These are phyloP conservation scores for Penicillium brasilianum DNA, from an alignment of 2,329 filamentous ascomycete species.

Conservation along the genomic window DNA sequence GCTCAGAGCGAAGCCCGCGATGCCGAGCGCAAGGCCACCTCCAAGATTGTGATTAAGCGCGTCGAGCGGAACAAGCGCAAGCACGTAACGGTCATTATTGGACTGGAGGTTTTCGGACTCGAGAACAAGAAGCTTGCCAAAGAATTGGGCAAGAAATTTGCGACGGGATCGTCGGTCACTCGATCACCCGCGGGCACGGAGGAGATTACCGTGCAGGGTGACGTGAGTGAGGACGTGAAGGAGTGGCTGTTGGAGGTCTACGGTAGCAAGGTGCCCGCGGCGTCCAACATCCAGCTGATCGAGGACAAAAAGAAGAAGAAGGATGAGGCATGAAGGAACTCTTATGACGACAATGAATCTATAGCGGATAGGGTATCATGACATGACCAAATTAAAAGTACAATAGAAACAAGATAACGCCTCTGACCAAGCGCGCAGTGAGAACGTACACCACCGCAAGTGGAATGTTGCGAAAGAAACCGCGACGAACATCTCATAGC, in stretches of 20 bases:
- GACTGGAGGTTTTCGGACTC: slow-evolving; percentile 85
- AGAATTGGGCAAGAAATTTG: slow-evolving; percentile 98
- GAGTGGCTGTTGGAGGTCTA: slow-evolving; percentile 91
- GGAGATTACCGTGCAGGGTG: slow-evolving; percentile 97
- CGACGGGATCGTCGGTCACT: slow-evolving; percentile 89
- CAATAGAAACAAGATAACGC: slow-evolving; percentile 16
- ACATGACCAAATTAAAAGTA: slow-evolving; percentile 25
- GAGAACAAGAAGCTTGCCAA: slow-evolving; percentile 96
- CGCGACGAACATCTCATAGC: slow-evolving; percentile 26
- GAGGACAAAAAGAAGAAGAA: slow-evolving; percentile 96
- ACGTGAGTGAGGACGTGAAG: slow-evolving; percentile 91
- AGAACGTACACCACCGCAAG: too few species aligned
- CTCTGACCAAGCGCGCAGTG: neutral
- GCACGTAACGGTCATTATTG: slow-evolving; percentile 89
- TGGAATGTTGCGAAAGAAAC: neutral
- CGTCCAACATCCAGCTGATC: slow-evolving; percentile 92
- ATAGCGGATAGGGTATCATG: slow-evolving; percentile 34
- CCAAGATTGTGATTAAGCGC: slow-evolving; percentile 88
- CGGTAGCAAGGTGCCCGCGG: slow-evolving; percentile 78
- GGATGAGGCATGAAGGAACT: slow-evolving; percentile 3
- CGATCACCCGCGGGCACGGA: slow-evolving; percentile 85
- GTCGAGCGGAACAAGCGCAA: slow-evolving; percentile 99
- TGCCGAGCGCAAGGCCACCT: slow-evolving; percentile 79
- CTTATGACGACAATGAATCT: slow-evolving; percentile 25
- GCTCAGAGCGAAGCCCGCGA: slow-evolving; percentile 84